phyloP scores from a whole-genome alignment of 2,329 filamentous ascomycete genomes.

The Gnomoniopsis sp. region DNA sequence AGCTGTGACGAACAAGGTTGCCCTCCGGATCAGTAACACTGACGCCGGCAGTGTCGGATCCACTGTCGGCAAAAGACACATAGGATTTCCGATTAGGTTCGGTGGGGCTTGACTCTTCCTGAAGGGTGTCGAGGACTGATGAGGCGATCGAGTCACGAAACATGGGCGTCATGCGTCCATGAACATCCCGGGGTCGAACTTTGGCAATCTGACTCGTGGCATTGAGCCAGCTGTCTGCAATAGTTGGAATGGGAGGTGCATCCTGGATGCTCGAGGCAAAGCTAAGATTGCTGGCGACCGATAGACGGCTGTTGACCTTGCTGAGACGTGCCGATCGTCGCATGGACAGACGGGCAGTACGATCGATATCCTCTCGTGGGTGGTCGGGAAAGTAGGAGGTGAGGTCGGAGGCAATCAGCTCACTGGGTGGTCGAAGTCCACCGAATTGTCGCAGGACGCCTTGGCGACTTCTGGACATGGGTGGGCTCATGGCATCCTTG shows the following conservation, averaged over 20 bases:
- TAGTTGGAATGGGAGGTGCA: conserved; percentile 91
- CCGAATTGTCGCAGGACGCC: conserved; percentile 75
- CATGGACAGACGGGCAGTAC: conserved; percentile 89
- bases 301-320: conserved; percentile 87
- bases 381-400: conserved; percentile 98
- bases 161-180: conserved; percentile 49
- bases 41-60: conserved; percentile 66
- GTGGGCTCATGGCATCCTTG: conserved; percentile 38
- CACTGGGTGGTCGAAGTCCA: conserved; percentile 87
- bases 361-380: conserved; percentile 89
- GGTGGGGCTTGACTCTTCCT: conserved; percentile 78
- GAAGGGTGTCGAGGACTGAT: conserved; percentile 82
- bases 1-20: conserved; percentile 68
- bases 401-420: conserved; percentile 93
- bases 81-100: conserved; percentile 94
- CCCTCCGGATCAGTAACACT: conserved; percentile 76
- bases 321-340: conserved; percentile 87
- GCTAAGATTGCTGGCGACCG: conserved; percentile 90
- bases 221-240: conserved; percentile 88
- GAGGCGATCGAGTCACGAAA: conserved; percentile 88
- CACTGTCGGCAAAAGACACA: conserved; percentile 79
- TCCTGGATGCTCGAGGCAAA: conserved; percentile 89
- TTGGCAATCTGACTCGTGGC: conserved; percentile 53
- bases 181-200: conserved; percentile 40
- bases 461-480: conserved; percentile 43